These are phyloP conservation scores for Isoetes engelmannii DNA, from an alignment of 83 land plant genomes.

Conservation along the genomic window DNA sequence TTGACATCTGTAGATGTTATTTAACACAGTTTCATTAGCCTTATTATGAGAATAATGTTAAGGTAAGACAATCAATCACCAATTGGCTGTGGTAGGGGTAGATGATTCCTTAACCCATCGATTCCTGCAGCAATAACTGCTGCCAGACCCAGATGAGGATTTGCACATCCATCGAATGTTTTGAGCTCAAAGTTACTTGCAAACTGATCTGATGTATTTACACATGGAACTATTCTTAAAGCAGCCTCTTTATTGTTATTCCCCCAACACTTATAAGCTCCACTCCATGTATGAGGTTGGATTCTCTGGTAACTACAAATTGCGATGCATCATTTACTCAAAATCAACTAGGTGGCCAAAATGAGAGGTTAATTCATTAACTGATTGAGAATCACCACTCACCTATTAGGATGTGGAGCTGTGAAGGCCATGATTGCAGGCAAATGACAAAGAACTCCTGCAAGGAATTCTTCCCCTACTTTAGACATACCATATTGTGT, in stretches of 20 bases:
- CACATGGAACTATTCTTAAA: constrained; percentile 79
- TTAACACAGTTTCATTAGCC: neutral
- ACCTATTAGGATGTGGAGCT: constrained; percentile 95
- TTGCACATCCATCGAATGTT: constrained; percentile 89
- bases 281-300: constrained; percentile 95
- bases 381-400: neutral
- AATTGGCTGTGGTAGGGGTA: constrained; percentile 61
- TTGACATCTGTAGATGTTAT: neutral
- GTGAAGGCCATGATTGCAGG: constrained; percentile 83
- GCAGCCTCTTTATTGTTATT: constrained; percentile 90
- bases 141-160: constrained; percentile 89
- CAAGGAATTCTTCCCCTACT: constrained; percentile 85
- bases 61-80: no score
- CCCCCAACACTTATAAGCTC: constrained; percentile 95
- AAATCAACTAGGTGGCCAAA: neutral
- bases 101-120: constrained; percentile 74
- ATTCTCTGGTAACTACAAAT: constrained; percentile 76
- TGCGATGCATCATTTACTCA: constrained; percentile 5
- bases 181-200: constrained; percentile 97
- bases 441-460: constrained; percentile 85
- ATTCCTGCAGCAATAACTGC: constrained; percentile 85
- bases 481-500: constrained; percentile 61
- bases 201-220: constrained; percentile 48
- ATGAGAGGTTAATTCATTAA: neutral
- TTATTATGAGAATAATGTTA: neutral